Evolutionary conservation across 2,329 filamentous ascomycete genomes (phyloP), one percentile per base, ranked within the genome.

Genomic region (Colletotrichum sp.): DNA sequence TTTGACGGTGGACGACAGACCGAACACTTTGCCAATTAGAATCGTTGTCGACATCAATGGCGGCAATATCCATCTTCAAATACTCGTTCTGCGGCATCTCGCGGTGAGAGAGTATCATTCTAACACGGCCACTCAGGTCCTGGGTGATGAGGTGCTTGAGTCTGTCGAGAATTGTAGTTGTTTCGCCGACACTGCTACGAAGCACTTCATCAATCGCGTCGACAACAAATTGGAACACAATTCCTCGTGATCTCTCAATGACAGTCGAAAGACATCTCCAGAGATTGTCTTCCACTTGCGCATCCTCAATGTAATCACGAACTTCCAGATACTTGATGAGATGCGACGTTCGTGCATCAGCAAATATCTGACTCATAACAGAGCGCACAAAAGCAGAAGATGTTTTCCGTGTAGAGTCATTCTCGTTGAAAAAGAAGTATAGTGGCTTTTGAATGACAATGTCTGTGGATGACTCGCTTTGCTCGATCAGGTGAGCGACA

Each of bases 181-280:
- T n/a, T 0, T n/a, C 18, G 0, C 3, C 38, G 0, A 1, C 3
- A 0, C 3, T 43, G 1, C 38, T 6, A n/a, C 38, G 3, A 2
- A 43, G 18, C 0, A 1, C 38, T 48, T 48, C 38, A 48, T 48
- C 38, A 1, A 48, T 12, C 9, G 38, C 38, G 0, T 48, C 38
- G 0, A 48, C 2, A 4, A 48, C 38, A 48, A 48, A 48, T 9
- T 48, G 38, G 18, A 48, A 48, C 0, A 48, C 0, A 0, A n/a
- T 48, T 4, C 18, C 18, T 48, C 38, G 38, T 0, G 38, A 48
- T 48, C 3, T n/a, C 18, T n/a, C 9, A 48, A 48, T 48, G 18
- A 48, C 18, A n/a, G 0, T n/a, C 0, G 38, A 48, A 0, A 48
- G 38, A 48, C 38, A 48, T 48, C 0, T 6, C 38, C 38, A 48